These are phyloP conservation scores for Tolypocladium nubicola DNA, from an alignment of 2,329 filamentous ascomycete species.

Conservation along the genomic window DNA sequence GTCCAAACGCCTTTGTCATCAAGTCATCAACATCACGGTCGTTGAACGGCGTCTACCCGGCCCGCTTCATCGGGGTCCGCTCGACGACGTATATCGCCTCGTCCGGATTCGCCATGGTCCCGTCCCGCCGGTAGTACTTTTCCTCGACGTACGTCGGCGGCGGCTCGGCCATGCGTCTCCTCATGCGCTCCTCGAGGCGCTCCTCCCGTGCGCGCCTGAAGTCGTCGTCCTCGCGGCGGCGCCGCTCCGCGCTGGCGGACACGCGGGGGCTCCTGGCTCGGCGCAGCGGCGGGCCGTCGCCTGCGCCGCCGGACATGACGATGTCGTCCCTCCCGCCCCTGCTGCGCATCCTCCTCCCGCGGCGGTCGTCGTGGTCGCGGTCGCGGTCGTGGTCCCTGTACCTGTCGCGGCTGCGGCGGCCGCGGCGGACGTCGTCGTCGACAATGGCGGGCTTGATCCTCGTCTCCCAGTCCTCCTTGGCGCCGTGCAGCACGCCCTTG, in stretches of 20 bases:
- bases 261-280: slow-evolving; percentile 4
- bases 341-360: background rate
- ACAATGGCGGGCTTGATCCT: background rate
- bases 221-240: slow-evolving; percentile 3
- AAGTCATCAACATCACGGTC: background rate
- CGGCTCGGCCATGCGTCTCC: slow-evolving; percentile 1
- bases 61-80: background rate
- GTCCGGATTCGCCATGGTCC: slow-evolving; percentile 4
- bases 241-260: slow-evolving; percentile 7
- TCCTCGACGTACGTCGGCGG: slow-evolving; percentile 6
- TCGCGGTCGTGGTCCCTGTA: background rate
- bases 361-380: slow-evolving; percentile 2
- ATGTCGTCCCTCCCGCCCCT: background rate
- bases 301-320: background rate
- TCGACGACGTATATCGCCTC: slow-evolving; percentile 1
- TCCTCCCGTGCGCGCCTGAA: background rate
- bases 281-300: background rate
- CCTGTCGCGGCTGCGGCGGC: background rate
- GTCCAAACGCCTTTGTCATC: background rate
- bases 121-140: slow-evolving; percentile 9
- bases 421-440: background rate
- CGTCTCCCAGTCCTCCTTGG: slow-evolving; percentile 18
- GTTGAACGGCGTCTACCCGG: background rate
- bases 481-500: slow-evolving; percentile 16
- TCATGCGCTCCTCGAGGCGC: slow-evolving; percentile 7